phyloP scores from a whole-genome alignment of 2,329 filamentous ascomycete genomes.

The Simplicillium sp. region DNA sequence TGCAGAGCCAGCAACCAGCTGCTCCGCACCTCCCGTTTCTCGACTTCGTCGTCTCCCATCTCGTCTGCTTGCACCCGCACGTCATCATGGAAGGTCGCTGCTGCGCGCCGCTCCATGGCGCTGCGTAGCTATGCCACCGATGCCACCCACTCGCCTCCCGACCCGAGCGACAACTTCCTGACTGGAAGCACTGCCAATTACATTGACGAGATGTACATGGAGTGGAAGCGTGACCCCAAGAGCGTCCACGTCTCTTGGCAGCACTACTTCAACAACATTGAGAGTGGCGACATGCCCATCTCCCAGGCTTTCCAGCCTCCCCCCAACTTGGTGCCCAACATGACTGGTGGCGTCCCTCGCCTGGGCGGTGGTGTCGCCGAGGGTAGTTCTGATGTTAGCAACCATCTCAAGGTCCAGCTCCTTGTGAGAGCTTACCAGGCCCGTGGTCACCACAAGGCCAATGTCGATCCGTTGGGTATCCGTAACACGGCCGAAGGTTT shows the following conservation, averaged over 20 bases:
- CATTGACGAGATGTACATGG: conserved; percentile 98
- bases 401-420: conserved; percentile 96
- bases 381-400: conserved; percentile 74
- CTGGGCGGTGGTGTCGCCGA: conserved; percentile 61
- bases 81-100: conserved; percentile 33
- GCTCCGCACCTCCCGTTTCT: conserved; percentile 42
- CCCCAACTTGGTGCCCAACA: conserved; percentile 78
- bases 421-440: conserved; percentile 96
- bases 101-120: conserved; percentile 39
- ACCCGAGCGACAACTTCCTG: conserved; percentile 92
- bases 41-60: conserved; percentile 29
- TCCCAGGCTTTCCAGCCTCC: conserved; percentile 95
- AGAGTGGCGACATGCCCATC: conserved; percentile 94
- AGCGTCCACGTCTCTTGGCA: conserved; percentile 98
- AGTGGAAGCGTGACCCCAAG: conserved; percentile 88
- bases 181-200: conserved; percentile 97
- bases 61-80: conserved; percentile 28
- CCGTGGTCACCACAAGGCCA: conserved; percentile 94
- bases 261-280: conserved; percentile 99
- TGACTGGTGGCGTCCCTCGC: conserved; percentile 67
- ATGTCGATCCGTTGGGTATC: conserved; percentile 93
- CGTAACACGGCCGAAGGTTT: conserved; percentile 67
- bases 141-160: conserved; percentile 46
- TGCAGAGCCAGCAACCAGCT: conserved; percentile 57
- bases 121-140: conserved; percentile 43